These are phyloP conservation scores for Phytophthora ohioensis DNA, from an alignment of 352 stramenopile species.

Conservation along the genomic window DNA sequence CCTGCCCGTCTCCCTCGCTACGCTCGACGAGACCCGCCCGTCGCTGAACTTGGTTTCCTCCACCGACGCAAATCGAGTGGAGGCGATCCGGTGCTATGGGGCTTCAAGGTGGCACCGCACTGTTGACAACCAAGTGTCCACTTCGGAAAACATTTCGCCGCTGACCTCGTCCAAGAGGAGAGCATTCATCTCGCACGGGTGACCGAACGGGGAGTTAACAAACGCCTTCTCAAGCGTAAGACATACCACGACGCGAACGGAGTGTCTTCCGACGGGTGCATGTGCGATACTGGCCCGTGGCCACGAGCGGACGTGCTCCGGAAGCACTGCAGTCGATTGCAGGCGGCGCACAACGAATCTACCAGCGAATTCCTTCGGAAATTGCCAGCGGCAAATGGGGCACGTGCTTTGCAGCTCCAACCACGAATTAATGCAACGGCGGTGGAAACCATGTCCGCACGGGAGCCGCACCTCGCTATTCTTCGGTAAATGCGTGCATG, in stretches of 20 bases:
- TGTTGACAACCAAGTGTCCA: slow-evolving; percentile 7
- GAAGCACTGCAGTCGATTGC: slow-evolving; percentile 53
- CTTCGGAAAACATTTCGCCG: slow-evolving; percentile 32
- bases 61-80: slow-evolving; percentile 32
- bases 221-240: slow-evolving; percentile 55
- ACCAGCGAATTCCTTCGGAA: slow-evolving; percentile 67
- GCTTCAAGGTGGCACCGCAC: neutral
- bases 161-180: slow-evolving; percentile 36
- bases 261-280: slow-evolving; percentile 41
- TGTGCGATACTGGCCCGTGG: slow-evolving; percentile 33
- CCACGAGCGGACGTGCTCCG: slow-evolving; percentile 28
- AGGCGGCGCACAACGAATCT: slow-evolving; percentile 60
- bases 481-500: neutral
- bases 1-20: slow-evolving; percentile 27
- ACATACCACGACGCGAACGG: slow-evolving; percentile 53
- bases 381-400: slow-evolving; percentile 92
- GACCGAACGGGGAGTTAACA: slow-evolving; percentile 14
- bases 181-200: slow-evolving; percentile 53
- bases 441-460: slow-evolving; percentile 93
- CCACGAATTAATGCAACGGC: slow-evolving; percentile 91
- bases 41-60: slow-evolving; percentile 31
- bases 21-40: slow-evolving; percentile 22
- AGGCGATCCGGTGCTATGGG: slow-evolving; percentile 14
- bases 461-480: slow-evolving; percentile 60
- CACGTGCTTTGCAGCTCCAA: slow-evolving; percentile 89